These are phyloP conservation scores for Orbilia ellipsospora DNA, from an alignment of 2,329 filamentous ascomycete genomes.

Conservation along the genomic window DNA sequence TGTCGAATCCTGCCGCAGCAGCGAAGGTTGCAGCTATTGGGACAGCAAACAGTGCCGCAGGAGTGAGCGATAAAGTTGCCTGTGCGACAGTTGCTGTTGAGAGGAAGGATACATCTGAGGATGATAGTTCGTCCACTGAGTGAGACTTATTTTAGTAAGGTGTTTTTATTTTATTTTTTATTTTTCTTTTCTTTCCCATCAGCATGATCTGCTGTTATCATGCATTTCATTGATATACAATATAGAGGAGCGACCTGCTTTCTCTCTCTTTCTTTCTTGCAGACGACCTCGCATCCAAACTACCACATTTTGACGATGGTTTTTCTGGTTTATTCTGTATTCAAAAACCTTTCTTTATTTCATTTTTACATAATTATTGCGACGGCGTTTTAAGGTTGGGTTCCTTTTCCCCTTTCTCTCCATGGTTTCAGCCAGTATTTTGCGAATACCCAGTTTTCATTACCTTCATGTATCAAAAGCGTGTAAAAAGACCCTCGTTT, in stretches of 20 bases:
- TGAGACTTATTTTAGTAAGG: not conserved
- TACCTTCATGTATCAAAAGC: constrained; percentile 20
- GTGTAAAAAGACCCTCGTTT: constrained; percentile 5
- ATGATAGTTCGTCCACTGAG: constrained; percentile 50
- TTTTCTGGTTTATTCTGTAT: constrained; percentile 8
- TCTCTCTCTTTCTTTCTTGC: constrained; percentile 1
- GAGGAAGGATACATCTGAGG: constrained; percentile 49
- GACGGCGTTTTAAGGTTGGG: constrained; percentile 7
- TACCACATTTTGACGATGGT: constrained; percentile 1
- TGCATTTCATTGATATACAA: constrained; percentile 1
- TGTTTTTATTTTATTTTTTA: not conserved
- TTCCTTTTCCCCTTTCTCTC: not conserved
- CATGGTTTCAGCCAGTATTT: not conserved
- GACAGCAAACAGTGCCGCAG: not conserved
- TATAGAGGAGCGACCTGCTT: constrained; percentile 17
- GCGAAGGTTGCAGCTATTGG: constrained; percentile 38
- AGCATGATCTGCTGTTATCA: not conserved
- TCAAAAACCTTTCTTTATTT: constrained; percentile 9
- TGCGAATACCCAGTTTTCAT: constrained; percentile 17
- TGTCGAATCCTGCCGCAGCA: constrained; percentile 22
- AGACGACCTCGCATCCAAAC: constrained; percentile 1
- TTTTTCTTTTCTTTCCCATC: constrained; percentile 4
- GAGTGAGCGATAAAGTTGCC: constrained; percentile 3
- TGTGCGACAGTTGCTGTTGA: constrained; percentile 25
- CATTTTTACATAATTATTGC: constrained; percentile 5